Conservation (phyloP, 2,329 filamentous ascomycete species). For the Magnaporthiopsis poae region DNA sequence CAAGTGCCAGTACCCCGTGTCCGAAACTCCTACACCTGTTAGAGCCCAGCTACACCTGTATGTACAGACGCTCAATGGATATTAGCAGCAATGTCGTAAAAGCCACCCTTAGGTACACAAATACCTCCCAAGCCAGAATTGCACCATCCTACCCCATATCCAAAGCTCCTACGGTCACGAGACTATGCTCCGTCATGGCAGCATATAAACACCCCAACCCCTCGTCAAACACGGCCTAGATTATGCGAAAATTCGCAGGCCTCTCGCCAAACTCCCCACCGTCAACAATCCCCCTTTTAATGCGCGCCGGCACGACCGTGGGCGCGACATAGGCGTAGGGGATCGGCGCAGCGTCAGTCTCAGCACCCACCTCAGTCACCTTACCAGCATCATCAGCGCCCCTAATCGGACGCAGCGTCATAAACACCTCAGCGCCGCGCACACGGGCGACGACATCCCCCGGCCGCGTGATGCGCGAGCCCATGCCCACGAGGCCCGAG, state of each 20-base stretch:
- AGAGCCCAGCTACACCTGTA: too few species aligned
- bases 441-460: slow-evolving; percentile 14
- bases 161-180: too few species aligned
- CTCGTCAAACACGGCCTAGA: slow-evolving; percentile 6
- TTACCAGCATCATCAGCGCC: not conserved
- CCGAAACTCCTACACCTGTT: too few species aligned
- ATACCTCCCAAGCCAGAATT: too few species aligned
- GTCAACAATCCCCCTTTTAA: slow-evolving; percentile 9
- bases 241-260: slow-evolving; percentile 10
- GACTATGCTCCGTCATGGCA: too few species aligned
- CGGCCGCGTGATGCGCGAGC: slow-evolving; percentile 12
- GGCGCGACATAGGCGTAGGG: slow-evolving; percentile 11
- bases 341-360: not conserved
- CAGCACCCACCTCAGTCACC: not conserved
- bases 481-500: slow-evolving; percentile 12
- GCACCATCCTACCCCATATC: too few species aligned
- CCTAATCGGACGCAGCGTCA: slow-evolving; percentile 12
- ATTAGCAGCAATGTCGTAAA: too few species aligned
- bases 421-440: slow-evolving; percentile 10
- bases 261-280: slow-evolving; percentile 9
- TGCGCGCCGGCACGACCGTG: slow-evolving; percentile 12
- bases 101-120: too few species aligned
- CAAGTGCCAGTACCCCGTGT: too few species aligned
- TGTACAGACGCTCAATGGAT: too few species aligned
- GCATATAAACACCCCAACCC: too few species aligned